A percentile compares a stretch with the other conserved stretches of the same genome.
These are phyloP conservation scores for Pharnaceum exiguum DNA, from an alignment of 148 eudicot genomes.

Conservation along the genomic window DNA sequence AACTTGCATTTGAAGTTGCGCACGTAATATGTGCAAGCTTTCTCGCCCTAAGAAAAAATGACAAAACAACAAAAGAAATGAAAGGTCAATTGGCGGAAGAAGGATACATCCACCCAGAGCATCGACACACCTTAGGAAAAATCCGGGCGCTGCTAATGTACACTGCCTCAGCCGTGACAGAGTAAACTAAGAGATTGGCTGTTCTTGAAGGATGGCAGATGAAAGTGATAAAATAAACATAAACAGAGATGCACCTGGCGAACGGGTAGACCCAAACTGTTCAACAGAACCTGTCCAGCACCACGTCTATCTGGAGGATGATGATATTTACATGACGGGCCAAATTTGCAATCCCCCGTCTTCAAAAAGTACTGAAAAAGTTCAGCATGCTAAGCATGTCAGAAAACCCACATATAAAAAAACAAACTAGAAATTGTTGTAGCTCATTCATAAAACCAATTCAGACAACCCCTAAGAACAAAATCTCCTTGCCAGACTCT, in stretches of 20 bases:
- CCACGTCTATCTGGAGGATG: slow-evolving; percentile 64
- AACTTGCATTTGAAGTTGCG: slow-evolving; percentile 58
- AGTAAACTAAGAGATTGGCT: too few species aligned
- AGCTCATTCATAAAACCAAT: neutral
- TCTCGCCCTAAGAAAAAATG: slow-evolving; percentile 40
- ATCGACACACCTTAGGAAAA: neutral
- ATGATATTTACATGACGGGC: slow-evolving; percentile 62
- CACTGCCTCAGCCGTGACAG: too few species aligned
- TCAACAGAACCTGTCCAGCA: slow-evolving; percentile 35
- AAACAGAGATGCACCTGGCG: slow-evolving; percentile 43
- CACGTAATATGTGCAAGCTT: slow-evolving; percentile 61
- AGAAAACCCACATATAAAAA: neutral
- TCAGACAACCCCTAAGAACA: neutral
- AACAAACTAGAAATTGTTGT: neutral
- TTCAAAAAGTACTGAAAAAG: slow-evolving; percentile 62
- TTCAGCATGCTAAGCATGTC: neutral
- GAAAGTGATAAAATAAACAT: neutral
- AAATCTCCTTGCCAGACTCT: too few species aligned
- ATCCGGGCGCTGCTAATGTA: too few species aligned
- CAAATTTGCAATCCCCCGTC: slow-evolving; percentile 79
- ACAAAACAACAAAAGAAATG: neutral
- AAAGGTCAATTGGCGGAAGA: neutral
- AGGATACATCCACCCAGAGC: neutral
- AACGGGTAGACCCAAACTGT: slow-evolving; percentile 56
- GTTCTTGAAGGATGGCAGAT: neutral